phyloP scores from a whole-genome alignment of 1,139 yeast species.

The Torulaspora globosa region DNA sequence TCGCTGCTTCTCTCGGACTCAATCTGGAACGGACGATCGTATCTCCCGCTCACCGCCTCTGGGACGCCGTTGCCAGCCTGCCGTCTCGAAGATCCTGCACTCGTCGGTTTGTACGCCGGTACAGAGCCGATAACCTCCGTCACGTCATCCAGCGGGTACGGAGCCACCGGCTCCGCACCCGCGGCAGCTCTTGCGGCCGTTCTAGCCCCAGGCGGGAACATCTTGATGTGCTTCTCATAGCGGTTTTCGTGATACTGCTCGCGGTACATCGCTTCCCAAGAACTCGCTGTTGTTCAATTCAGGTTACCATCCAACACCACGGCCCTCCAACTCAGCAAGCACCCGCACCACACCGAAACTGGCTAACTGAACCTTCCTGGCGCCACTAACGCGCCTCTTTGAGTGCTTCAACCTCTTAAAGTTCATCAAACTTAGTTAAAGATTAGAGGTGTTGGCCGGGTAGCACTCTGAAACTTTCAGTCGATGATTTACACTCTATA shows the following conservation, averaged over 20 bases:
- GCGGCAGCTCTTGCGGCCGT: slow-evolving; percentile 1
- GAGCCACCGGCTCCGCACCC: slow-evolving; percentile 14
- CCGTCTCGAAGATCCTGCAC: slow-evolving; percentile 9
- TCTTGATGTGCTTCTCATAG: slow-evolving; percentile 24
- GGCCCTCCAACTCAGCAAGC: neutral
- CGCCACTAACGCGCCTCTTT: neutral
- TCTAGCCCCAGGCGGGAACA: slow-evolving; percentile 19
- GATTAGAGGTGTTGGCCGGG: neutral
- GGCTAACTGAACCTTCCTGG: neutral
- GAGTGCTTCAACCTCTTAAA: neutral
- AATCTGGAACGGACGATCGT: slow-evolving; percentile 19
- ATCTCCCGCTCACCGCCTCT: slow-evolving; percentile 12
- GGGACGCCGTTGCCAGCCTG: slow-evolving; percentile 3
- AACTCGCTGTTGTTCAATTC: neutral
- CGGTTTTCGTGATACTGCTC: slow-evolving; percentile 14
- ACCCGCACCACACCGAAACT: neutral
- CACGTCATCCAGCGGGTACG: slow-evolving; percentile 26
- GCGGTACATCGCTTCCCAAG: slow-evolving; percentile 11
- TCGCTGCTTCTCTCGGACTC: slow-evolving; percentile 6
- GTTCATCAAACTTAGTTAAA: neutral
- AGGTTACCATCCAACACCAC: slow-evolving; percentile 3
- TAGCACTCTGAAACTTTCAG: neutral
- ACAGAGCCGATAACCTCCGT: slow-evolving; percentile 18
- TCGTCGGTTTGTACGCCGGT: slow-evolving; percentile 16
- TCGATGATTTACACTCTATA: neutral